A percentile compares a stretch with the other conserved stretches of the same genome.
Evolutionary conservation across 176 grass and related monocot species (phyloP).

Genomic region (Puya raimondii): DNA sequence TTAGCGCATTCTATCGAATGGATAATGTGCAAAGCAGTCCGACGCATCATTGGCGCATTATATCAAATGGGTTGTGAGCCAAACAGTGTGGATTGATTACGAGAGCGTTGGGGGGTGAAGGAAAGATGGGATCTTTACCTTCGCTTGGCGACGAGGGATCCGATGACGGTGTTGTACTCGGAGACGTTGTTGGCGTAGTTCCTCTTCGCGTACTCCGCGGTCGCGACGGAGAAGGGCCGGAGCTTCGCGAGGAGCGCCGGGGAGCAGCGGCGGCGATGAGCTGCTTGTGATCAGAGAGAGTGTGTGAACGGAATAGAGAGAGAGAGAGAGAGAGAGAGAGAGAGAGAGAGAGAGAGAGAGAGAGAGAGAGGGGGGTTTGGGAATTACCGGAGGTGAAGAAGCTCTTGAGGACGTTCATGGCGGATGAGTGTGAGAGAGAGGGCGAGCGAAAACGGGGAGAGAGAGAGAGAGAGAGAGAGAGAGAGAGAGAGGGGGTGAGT

Average conservation of each 20-base stretch:
- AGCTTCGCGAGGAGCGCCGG: constrained; percentile 9
- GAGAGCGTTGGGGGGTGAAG: not conserved
- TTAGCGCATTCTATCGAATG: not conserved
- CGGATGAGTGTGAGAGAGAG: constrained; percentile 5
- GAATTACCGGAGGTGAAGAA: constrained; percentile 29
- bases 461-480: not conserved
- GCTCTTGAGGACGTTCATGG: constrained; percentile 66
- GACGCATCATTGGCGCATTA: not conserved
- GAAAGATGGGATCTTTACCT: constrained; percentile 24
- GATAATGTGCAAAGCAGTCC: not conserved
- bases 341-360: not conserved
- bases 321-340: not conserved
- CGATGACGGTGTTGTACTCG: constrained; percentile 96
- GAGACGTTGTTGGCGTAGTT: constrained; percentile 80
- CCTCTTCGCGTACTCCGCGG: constrained; percentile 63
- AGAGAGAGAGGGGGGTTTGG: constrained; percentile 4
- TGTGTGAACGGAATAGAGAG: not conserved
- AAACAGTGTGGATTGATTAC: not conserved
- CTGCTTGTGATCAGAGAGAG: not conserved
- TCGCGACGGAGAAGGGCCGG: constrained; percentile 37
- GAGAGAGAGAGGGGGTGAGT: not conserved
- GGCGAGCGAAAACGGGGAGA: not conserved
- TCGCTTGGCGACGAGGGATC: constrained; percentile 68
- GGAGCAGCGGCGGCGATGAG: constrained; percentile 7
- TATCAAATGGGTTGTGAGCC: not conserved